Percentiles rank a stretch among this genome's conserved stretches.
phyloP scores from a whole-genome alignment of 768 basidiomycete species.

The Boletus reticulatus region DNA sequence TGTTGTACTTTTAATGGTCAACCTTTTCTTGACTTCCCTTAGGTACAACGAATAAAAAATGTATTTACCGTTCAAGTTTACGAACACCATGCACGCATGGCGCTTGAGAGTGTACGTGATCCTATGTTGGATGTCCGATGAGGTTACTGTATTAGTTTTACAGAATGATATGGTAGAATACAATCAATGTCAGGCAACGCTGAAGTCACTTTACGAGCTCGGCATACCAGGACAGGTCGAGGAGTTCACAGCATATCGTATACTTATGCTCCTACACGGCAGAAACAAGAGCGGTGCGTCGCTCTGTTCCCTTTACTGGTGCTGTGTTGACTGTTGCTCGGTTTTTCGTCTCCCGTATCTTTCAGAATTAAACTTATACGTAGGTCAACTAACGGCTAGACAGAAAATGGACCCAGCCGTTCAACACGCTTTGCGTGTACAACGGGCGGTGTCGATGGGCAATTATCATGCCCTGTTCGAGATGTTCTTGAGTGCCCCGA shows the following conservation, averaged over 20 bases:
- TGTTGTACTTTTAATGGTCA: slow-evolving; percentile 31
- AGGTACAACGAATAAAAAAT: slow-evolving; percentile 99
- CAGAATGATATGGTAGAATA: slow-evolving; percentile 99
- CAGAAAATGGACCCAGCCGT: slow-evolving; percentile 83
- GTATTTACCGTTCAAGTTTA: slow-evolving; percentile 97
- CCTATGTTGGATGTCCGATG: background rate
- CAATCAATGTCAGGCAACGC: slow-evolving; percentile 93
- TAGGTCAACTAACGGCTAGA: slow-evolving; percentile 94
- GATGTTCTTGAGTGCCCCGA: slow-evolving; percentile 78
- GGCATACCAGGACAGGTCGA: slow-evolving; percentile 91
- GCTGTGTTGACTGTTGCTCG: background rate
- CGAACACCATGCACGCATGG: slow-evolving; percentile 97
- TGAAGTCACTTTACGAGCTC: slow-evolving; percentile 88
- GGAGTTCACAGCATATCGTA: slow-evolving; percentile 97
- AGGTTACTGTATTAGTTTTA: slow-evolving; percentile 18
- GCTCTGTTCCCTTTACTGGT: background rate
- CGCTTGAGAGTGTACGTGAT: slow-evolving; percentile 77
- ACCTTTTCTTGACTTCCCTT: slow-evolving; percentile 4
- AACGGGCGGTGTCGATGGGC: slow-evolving; percentile 84
- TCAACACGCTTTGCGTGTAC: slow-evolving; percentile 85
- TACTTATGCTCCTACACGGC: slow-evolving; percentile 93
- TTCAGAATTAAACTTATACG: slow-evolving; percentile 90
- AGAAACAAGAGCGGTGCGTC: slow-evolving; percentile 89
- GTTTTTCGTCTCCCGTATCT: background rate
- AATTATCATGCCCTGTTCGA: slow-evolving; percentile 94